Percentiles rank a stretch among this genome's conserved stretches.
These are phyloP conservation scores for Cladosporium sp. DNA, from an alignment of 2,329 filamentous ascomycete species.

Conservation along the genomic window DNA sequence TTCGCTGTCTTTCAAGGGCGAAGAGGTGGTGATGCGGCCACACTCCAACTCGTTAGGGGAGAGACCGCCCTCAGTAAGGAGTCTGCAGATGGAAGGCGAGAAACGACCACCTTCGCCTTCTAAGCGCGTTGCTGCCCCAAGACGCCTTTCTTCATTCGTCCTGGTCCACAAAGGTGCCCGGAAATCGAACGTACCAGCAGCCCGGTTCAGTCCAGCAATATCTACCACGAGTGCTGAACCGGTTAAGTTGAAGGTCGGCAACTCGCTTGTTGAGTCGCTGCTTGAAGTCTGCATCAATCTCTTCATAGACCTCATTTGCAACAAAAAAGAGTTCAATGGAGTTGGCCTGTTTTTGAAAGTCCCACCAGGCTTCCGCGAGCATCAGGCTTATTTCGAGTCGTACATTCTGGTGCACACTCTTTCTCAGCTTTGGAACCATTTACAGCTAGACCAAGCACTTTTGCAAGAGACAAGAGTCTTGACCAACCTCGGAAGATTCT, in stretches of 20 bases:
- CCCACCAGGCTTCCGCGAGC: constrained; percentile 88
- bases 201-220: constrained; percentile 61
- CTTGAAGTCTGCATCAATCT: constrained; percentile 74
- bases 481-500: constrained; percentile 80
- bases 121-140: constrained; percentile 58
- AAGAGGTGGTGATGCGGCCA: constrained; percentile 78
- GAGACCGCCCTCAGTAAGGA: constrained; percentile 66
- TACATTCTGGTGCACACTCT: constrained; percentile 77
- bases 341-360: constrained; percentile 82
- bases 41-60: constrained; percentile 58
- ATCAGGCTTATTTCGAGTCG: constrained; percentile 93
- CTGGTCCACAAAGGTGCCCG: constrained; percentile 70
- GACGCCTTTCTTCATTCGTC: constrained; percentile 86
- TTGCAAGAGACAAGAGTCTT: constrained; percentile 78
- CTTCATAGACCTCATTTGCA: constrained; percentile 80
- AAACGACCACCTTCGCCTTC: constrained; percentile 30
- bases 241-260: constrained; percentile 52
- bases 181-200: constrained; percentile 54
- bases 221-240: constrained; percentile 52
- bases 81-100: constrained; percentile 53
- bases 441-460: constrained; percentile 67
- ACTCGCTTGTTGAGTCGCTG: constrained; percentile 69
- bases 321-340: constrained; percentile 84
- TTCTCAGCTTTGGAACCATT: constrained; percentile 62
- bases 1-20: constrained; percentile 77